Evolutionary conservation across 441 rosid species (phyloP).

Genomic region (Biscutella laevigata): DNA sequence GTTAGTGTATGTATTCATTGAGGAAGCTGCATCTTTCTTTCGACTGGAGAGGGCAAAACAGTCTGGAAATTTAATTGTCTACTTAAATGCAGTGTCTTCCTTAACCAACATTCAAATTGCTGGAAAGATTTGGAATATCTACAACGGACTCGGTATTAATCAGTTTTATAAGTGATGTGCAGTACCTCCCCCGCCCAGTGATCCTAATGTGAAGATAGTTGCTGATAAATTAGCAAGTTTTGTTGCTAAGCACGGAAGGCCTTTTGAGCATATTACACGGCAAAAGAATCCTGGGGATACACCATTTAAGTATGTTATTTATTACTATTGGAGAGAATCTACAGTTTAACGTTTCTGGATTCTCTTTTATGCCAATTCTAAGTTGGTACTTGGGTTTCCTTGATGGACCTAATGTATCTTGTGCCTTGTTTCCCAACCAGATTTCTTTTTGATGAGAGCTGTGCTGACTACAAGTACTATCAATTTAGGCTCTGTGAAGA

Average conservation of each 20-base stretch:
- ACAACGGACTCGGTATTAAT: conserved; percentile 92
- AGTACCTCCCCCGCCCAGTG: conserved; percentile 79
- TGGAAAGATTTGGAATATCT: conserved; percentile 91
- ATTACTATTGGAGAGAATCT: background rate
- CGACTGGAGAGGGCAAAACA: conserved; percentile 39
- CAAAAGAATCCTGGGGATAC: conserved; percentile 95
- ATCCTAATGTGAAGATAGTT: conserved; percentile 89
- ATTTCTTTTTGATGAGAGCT: conserved; percentile 70
- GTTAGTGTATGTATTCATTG: background rate
- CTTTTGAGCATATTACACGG: conserved; percentile 79
- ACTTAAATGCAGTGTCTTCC: conserved; percentile 88
- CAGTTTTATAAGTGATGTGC: conserved; percentile 99
- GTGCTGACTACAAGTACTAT: conserved; percentile 78
- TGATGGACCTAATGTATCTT: background rate
- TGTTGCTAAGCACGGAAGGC: conserved; percentile 95
- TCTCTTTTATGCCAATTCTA: background rate
- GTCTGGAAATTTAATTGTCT: conserved; percentile 78
- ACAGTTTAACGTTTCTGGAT: background rate
- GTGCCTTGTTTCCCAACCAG: conserved; percentile 33
- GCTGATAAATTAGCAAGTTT: conserved; percentile 95
- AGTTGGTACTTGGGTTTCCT: background rate
- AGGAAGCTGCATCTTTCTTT: background rate
- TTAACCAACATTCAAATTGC: conserved; percentile 71
- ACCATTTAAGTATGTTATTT: conserved; percentile 65
- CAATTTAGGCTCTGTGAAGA: conserved; percentile 69